Evolutionary conservation across 345 rosid species (phyloP), one percentile per base, ranked within the genome.

Genomic region (Euphorbia tirucalli): DNA sequence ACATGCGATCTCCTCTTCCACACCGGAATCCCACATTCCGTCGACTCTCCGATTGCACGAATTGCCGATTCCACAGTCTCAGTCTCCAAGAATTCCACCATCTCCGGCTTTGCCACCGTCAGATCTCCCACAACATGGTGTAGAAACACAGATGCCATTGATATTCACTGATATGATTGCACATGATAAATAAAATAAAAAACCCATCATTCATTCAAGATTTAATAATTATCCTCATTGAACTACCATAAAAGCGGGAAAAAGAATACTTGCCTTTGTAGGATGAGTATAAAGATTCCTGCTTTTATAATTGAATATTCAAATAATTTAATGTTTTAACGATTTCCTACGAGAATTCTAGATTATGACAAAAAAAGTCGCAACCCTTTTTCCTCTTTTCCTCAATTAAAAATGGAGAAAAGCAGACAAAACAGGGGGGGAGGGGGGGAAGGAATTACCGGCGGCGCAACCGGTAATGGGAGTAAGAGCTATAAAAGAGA

Each of bases 71-170:
- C 99, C 30, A 95, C 84, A 16, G 91, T 92, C 85, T 89, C 97
- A 3, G 91, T 85, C 82, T 95, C 98, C 39, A 63, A 76, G 68
- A 95, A 92, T 78, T 95, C 99, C 18, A 81, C 87, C 79, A 92
- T 80, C 78, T 92, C 99, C 22, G 98, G 99, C 86, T 95, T 95
- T 71, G 98, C 99, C 72, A 95, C 98, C 28, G 98, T 95, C 75
- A 95, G 91, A 89, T 95, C 99, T 13, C 99, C 99, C 44, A 90
- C 98, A 61, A 92, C 97, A 68, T 95, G 99, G 61, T 95, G 87
- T 50, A 95, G 61, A 59, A 95, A 91, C 74, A 95, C 94, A 7
- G 98, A 95, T 4, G 93, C 97, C 98, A 95, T 90, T 11, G 28
- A 63, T 72, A 75, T 7, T 22, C 31, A 63, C 66, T 39, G 49